phyloP scores from a whole-genome alignment of 2,329 filamentous ascomycete genomes.

The Exophiala xenobiotica region DNA sequence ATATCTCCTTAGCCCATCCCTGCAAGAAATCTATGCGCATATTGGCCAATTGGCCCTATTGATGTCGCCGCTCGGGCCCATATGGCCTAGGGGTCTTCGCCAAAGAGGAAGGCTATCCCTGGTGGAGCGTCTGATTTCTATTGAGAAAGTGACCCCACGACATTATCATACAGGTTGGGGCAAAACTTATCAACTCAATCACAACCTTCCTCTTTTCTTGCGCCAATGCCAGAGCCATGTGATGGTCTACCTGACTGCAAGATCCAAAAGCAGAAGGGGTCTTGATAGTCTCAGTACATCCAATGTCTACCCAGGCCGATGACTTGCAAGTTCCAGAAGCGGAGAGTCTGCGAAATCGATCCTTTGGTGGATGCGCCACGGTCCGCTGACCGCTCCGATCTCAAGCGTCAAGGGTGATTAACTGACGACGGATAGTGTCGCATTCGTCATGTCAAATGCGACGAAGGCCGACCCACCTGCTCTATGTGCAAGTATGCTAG shows the following conservation, averaged over 20 bases:
- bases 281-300: too few relatives aligned
- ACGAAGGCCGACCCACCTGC: conserved; percentile 45
- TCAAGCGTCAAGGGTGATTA: neutral
- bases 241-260: too few relatives aligned
- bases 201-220: too few relatives aligned
- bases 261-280: too few relatives aligned
- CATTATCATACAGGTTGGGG: too few relatives aligned
- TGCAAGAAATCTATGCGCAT: neutral
- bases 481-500: conserved; percentile 39
- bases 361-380: conserved; percentile 19
- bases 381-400: conserved; percentile 2
- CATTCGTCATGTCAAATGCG: conserved; percentile 47
- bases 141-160: too few relatives aligned
- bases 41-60: neutral
- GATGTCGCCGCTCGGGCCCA: too few relatives aligned
- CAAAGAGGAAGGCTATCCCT: neutral
- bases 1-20: too few relatives aligned
- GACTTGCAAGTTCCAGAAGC: neutral
- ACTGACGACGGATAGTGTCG: conserved; percentile 34
- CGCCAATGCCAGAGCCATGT: too few relatives aligned
- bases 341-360: conserved; percentile 1
- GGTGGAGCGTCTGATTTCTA: too few relatives aligned
- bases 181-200: too few relatives aligned
- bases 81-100: neutral
- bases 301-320: neutral